These are phyloP conservation scores for Aspergillus sp. DNA, from an alignment of 2,329 filamentous ascomycete species.

Conservation along the genomic window DNA sequence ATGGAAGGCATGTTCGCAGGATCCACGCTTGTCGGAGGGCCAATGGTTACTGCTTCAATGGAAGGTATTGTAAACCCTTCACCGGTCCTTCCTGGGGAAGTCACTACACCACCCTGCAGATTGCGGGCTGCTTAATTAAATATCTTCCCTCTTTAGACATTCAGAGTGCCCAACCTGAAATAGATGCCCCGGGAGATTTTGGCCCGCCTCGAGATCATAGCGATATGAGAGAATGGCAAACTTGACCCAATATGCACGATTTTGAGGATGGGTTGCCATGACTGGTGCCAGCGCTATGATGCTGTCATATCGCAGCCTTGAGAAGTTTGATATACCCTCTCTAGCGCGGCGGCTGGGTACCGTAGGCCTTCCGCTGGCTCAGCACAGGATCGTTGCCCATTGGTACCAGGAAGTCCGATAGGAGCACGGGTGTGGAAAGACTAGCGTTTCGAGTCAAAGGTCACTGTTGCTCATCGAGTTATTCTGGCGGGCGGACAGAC, in stretches of 20 bases:
- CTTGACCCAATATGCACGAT: background rate
- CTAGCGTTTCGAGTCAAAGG: background rate
- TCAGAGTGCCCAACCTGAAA: too few relatives aligned
- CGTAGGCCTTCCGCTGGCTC: background rate
- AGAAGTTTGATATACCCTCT: background rate
- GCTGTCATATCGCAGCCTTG: background rate
- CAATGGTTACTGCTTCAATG: too few relatives aligned
- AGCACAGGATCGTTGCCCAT: background rate
- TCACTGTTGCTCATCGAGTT: background rate
- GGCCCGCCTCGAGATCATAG: background rate
- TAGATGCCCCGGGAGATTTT: too few relatives aligned
- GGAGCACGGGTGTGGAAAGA: background rate
- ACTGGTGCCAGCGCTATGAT: background rate
- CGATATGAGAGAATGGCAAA: background rate
- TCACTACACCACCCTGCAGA: too few relatives aligned
- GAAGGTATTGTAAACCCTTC: too few relatives aligned
- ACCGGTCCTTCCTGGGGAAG: too few relatives aligned
- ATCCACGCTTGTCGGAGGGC: too few relatives aligned
- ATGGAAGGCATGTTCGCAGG: too few relatives aligned
- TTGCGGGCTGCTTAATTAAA: too few relatives aligned
- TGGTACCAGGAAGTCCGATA: slow-evolving; percentile 1
- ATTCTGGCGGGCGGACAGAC: background rate
- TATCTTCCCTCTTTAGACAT: too few relatives aligned
- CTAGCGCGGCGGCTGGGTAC: background rate
- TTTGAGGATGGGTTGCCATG: background rate